phyloP scores from a whole-genome alignment of 2,329 filamentous ascomycete species.

The Colletotrichum sp. region DNA sequence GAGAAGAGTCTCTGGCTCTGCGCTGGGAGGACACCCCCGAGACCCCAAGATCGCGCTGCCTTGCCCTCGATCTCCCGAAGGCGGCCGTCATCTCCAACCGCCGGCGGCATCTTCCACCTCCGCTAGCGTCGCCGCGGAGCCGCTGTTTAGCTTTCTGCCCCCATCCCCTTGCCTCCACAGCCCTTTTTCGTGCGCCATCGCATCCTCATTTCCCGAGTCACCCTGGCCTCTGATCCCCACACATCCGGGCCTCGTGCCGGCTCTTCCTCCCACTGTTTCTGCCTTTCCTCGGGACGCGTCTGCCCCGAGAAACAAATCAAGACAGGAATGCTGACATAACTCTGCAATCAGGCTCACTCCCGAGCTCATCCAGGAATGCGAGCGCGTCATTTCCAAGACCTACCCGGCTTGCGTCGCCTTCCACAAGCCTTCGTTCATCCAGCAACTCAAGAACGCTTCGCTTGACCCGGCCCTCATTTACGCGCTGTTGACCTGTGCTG shows the following conservation, averaged over 20 bases:
- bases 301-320: not conserved
- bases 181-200: conserved; percentile 1
- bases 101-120: conserved; percentile 14
- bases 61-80: conserved; percentile 15
- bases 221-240: conserved; percentile 12
- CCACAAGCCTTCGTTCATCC: conserved; percentile 66
- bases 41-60: not conserved
- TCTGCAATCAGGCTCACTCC: conserved; percentile 50
- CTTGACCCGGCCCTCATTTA: conserved; percentile 63
- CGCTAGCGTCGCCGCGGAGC: conserved; percentile 6
- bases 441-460: conserved; percentile 62
- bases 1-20: not conserved
- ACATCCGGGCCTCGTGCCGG: conserved; percentile 5
- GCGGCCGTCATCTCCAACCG: not conserved
- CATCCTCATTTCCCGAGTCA: conserved; percentile 19
- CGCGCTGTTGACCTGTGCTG: conserved; percentile 61
- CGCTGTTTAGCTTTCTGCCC: not conserved
- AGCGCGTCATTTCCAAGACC: conserved; percentile 65
- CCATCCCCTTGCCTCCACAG: not conserved
- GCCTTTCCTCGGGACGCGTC: not conserved
- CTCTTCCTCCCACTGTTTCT: not conserved
- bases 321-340: not conserved
- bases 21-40: not conserved
- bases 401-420: conserved; percentile 67
- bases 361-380: conserved; percentile 63